Percentiles rank a stretch among this genome's conserved stretches.
These are phyloP conservation scores for Trebouxia sp. DNA, from an alignment of 139 green algal genomes.

Conservation along the genomic window DNA sequence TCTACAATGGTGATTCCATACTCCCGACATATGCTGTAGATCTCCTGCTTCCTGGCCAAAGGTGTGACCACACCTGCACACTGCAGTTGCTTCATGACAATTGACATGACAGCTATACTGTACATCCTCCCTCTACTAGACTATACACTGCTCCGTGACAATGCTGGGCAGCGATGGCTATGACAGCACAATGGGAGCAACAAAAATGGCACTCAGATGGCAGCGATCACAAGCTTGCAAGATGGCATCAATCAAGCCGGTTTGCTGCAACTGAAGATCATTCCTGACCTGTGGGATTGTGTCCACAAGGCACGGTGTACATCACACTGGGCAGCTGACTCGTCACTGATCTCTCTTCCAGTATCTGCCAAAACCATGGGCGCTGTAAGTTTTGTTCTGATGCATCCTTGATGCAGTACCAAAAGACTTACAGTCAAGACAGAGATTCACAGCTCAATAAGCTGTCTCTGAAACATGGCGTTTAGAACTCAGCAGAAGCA, in stretches of 20 bases:
- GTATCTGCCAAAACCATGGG: neutral
- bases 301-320: slow-evolving; percentile 76
- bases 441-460: too few species aligned
- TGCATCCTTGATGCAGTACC: neutral
- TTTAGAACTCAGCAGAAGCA: too few species aligned
- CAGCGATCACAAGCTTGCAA: too few species aligned
- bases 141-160: neutral
- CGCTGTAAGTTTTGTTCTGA: too few species aligned
- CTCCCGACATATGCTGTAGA: slow-evolving; percentile 63
- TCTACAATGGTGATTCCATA: slow-evolving; percentile 76
- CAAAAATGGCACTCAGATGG: too few species aligned
- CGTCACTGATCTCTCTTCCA: neutral
- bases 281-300: slow-evolving; percentile 72
- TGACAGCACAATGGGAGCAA: neutral
- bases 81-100: neutral
- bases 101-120: too few species aligned
- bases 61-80: slow-evolving; percentile 41
- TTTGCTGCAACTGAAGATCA: too few species aligned
- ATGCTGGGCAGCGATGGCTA: neutral
- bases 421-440: too few species aligned
- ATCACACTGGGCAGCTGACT: slow-evolving; percentile 26
- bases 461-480: too few species aligned
- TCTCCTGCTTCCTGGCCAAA: slow-evolving; percentile 44
- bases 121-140: too few species aligned
- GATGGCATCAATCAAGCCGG: neutral